Evolutionary conservation across 2,329 filamentous ascomycete genomes (phyloP), one percentile per base, ranked within the genome.

Genomic region (Coniochaeta pulveracea): DNA sequence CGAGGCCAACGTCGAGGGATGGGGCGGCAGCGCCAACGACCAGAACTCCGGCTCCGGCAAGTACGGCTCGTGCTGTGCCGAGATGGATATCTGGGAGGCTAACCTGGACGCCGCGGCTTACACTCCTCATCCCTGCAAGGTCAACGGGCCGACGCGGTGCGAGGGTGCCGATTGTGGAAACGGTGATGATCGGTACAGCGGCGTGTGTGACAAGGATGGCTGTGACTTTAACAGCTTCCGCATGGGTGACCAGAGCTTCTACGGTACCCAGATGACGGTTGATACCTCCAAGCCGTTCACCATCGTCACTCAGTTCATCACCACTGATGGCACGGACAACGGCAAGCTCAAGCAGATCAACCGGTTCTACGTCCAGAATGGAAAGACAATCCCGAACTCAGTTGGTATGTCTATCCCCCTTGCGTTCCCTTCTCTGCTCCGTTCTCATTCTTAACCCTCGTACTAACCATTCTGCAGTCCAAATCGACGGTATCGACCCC

Each of bases 61-160:
- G 25, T 56, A 60, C 36, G 71, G 71, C 36, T 60, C 66, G 21
- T 74, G 69, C 60, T 75, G 70, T 50, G 54, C 66, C 26, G 71
- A 76, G 53, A 72, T 76, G 60, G 70, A 75, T 42, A 52, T 63
- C 53, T 80, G 76, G 75, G 76, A 77, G 52, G 71, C 71, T 38
- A 76, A 77, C 58, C 60, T 56, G 35, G 63, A 73, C 47, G 65
- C 72, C 14, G 64, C 62, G 9, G 72, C 72, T 24, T 62, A 64
- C 43, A 77, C 72, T 5, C 70, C 72, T 17, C 72, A 77, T 48
- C 60, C 66, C 23, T 77, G 72, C 60, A 59, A 57, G 37, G 51
- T 52, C 16, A 44, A 49, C 10, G 60, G 60, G 37, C 59, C 61
- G 37, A 53, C 51, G 26, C 56, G 60, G 38, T 74, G 69, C 56